Evolutionary conservation across 768 basidiomycete genomes (phyloP).

Genomic region (Daedaleopsis nitida): DNA sequence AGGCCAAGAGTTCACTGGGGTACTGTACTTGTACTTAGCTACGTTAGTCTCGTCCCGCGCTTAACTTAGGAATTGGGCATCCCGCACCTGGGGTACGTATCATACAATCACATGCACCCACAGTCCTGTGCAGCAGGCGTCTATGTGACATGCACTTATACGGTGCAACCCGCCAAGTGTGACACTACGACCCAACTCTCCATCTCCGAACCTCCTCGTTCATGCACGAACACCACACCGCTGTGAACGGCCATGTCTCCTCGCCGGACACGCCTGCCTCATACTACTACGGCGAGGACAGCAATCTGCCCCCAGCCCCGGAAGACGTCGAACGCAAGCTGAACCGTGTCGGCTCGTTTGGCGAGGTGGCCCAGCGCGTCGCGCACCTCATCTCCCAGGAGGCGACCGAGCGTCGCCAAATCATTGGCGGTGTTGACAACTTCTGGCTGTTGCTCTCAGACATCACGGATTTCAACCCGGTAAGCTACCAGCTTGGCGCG

Average conservation of each 20-base stretch:
- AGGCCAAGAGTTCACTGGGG: no score
- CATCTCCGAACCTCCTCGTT: not conserved
- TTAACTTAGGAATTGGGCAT: no score
- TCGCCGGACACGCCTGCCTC: conserved; percentile 16
- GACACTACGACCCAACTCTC: no score
- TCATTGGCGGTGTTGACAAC: conserved; percentile 28
- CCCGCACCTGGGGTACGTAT: no score
- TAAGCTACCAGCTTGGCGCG: no score
- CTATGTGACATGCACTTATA: no score
- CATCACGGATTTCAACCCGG: conserved; percentile 27
- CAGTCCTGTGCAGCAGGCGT: no score
- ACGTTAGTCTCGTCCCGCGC: no score
- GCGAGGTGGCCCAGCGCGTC: not conserved
- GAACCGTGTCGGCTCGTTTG: conserved; percentile 6
- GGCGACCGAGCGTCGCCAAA: conserved; percentile 18
- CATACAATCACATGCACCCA: no score
- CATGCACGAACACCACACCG: not conserved
- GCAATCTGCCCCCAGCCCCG: conserved; percentile 5
- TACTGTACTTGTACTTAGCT: no score
- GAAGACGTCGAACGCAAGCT: conserved; percentile 19
- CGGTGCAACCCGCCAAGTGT: no score
- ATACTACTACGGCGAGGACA: conserved; percentile 19
- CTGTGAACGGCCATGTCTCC: not conserved
- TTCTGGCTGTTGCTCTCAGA: conserved; percentile 25
- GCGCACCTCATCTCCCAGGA: conserved; percentile 20